Evolutionary conservation across 1,284 basidiomycete genomes (phyloP).

Genomic region (Dichomitus squalens): DNA sequence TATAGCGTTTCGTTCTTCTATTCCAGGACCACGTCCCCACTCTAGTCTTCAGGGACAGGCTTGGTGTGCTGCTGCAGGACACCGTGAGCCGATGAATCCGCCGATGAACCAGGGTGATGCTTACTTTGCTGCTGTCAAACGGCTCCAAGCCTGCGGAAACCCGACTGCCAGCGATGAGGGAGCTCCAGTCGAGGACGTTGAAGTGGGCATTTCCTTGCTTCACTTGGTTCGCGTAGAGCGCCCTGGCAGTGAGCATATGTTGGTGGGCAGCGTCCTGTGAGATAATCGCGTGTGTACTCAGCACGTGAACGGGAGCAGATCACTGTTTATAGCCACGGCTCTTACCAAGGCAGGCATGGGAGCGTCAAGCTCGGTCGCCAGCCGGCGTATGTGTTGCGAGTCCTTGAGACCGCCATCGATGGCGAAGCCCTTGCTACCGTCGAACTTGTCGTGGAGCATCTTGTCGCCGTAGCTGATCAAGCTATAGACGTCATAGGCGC

Average conservation of each 20-base stretch:
- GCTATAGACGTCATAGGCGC: constrained; percentile 30
- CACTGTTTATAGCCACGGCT: not conserved
- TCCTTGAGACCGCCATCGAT: constrained; percentile 91
- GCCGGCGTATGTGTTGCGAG: constrained; percentile 64
- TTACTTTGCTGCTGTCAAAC: constrained; percentile 52
- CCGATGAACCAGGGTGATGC: constrained; percentile 1
- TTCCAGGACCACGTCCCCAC: not conserved
- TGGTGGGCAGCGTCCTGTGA: constrained; percentile 70
- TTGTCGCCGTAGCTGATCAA: constrained; percentile 65
- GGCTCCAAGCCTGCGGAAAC: constrained; percentile 69
- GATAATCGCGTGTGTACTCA: not conserved
- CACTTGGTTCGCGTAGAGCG: constrained; percentile 55
- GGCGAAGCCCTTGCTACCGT: constrained; percentile 81
- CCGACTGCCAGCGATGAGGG: constrained; percentile 67
- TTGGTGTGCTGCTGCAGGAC: not conserved
- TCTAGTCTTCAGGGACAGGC: not conserved
- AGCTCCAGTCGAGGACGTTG: constrained; percentile 73
- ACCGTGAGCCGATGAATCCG: not conserved
- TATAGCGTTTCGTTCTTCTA: not conserved
- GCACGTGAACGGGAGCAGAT: not conserved
- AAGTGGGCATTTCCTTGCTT: constrained; percentile 42
- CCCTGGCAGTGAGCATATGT: constrained; percentile 78
- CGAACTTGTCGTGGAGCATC: constrained; percentile 75
- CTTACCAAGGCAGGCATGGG: constrained; percentile 74
- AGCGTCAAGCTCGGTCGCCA: constrained; percentile 66